A percentile compares a stretch with the other conserved stretches of the same genome.
Evolutionary conservation across 257 asterid genomes (phyloP).

Genomic region (Catharanthus roseus): DNA sequence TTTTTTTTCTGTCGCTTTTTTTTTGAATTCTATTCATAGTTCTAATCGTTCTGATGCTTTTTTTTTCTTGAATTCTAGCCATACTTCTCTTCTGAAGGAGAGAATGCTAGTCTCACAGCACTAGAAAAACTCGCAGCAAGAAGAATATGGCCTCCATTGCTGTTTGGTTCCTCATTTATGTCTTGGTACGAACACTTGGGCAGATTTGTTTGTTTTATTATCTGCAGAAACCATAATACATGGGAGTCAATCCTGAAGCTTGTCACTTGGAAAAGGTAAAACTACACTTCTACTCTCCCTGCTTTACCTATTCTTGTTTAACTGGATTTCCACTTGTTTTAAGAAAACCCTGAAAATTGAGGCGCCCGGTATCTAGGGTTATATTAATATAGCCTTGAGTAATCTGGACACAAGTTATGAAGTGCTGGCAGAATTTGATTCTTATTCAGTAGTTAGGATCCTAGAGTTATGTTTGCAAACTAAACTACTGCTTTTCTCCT

Average conservation of each 20-base stretch:
- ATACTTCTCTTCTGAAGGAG: constrained; percentile 43
- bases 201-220: constrained; percentile 56
- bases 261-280: constrained; percentile 45
- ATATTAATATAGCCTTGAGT: too few species aligned
- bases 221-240: constrained; percentile 57
- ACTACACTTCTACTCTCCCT: neutral
- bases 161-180: constrained; percentile 74
- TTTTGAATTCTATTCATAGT: neutral
- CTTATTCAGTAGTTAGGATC: too few species aligned
- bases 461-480: too few species aligned
- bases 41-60: neutral
- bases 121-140: constrained; percentile 46
- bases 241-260: constrained; percentile 67
- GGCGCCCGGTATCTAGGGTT: too few species aligned
- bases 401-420: too few species aligned
- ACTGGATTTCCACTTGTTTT: neutral
- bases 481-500: neutral
- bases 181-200: constrained; percentile 93
- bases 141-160: constrained; percentile 69
- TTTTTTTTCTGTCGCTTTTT: too few species aligned
- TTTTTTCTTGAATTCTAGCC: constrained; percentile 35
- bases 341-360: too few species aligned
- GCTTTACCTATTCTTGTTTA: neutral
- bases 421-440: too few species aligned
- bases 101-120: constrained; percentile 40